These are phyloP conservation scores for Samsoniella hepiali DNA, from an alignment of 2,329 filamentous ascomycete species.

Conservation along the genomic window DNA sequence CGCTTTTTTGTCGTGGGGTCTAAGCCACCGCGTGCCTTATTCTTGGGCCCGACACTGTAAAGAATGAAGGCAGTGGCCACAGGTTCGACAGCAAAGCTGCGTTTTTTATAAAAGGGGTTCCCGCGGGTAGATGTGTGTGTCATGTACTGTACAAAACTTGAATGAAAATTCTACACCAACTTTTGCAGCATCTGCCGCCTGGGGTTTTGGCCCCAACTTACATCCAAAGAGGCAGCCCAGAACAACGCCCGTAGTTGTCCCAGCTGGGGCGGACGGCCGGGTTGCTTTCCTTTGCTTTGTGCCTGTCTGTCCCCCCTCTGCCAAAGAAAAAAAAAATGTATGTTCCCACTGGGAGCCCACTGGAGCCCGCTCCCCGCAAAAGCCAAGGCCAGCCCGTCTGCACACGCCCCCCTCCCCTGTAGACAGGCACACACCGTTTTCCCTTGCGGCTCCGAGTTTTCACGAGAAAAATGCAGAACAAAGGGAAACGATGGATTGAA, in stretches of 20 bases:
- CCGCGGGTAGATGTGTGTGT: too few relatives aligned
- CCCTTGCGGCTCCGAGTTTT: constrained; percentile 14
- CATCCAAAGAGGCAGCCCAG: background rate
- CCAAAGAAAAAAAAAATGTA: too few relatives aligned
- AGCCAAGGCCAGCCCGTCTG: constrained; percentile 5
- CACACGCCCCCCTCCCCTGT: constrained; percentile 1
- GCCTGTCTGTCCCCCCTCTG: background rate
- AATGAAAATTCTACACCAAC: constrained; percentile 7
- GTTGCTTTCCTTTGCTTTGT: background rate
- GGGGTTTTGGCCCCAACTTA: background rate
- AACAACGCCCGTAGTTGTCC: too few relatives aligned
- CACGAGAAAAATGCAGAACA: background rate
- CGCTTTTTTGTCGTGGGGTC: constrained; percentile 13
- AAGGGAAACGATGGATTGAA: background rate
- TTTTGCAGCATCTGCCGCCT: background rate
- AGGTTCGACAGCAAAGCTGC: background rate
- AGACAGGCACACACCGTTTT: background rate
- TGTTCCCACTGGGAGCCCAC: background rate
- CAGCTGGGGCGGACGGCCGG: background rate
- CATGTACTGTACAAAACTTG: background rate
- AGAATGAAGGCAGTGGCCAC: background rate
- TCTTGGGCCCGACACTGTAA: background rate
- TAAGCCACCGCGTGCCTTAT: constrained; percentile 11
- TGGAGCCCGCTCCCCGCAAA: constrained; percentile 11
- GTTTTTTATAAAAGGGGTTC: background rate